Evolutionary conservation across 2,329 filamentous ascomycete species (phyloP).

Genomic region (Hypoxylon sp.): DNA sequence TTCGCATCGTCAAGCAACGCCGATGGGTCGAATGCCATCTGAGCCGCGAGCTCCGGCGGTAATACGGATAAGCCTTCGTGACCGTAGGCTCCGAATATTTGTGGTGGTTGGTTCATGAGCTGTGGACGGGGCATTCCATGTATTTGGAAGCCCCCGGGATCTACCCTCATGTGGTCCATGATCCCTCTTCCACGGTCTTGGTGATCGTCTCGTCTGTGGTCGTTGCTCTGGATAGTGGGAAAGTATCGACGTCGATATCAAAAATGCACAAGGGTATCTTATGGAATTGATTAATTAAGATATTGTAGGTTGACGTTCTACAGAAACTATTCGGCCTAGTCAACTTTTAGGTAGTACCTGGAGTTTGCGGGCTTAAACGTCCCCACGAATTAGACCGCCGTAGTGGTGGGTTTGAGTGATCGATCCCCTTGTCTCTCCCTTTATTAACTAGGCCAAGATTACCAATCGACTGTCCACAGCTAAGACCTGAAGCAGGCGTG

Average conservation of each 20-base stretch:
- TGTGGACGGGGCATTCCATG: slow-evolving; percentile 68
- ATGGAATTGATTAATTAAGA: slow-evolving; percentile 24
- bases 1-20: slow-evolving; percentile 75
- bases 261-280: slow-evolving; percentile 30
- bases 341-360: slow-evolving; percentile 38
- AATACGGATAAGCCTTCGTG: slow-evolving; percentile 72
- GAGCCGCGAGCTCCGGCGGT: slow-evolving; percentile 70
- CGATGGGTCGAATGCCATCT: slow-evolving; percentile 72
- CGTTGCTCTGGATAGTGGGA: slow-evolving; percentile 25
- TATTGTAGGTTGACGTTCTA: slow-evolving; percentile 34
- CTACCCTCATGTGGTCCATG: slow-evolving; percentile 66
- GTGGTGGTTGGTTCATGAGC: slow-evolving; percentile 76
- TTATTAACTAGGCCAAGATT: slow-evolving; percentile 43
- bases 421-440: slow-evolving; percentile 38
- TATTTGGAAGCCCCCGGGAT: slow-evolving; percentile 68
- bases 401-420: slow-evolving; percentile 24
- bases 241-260: slow-evolving; percentile 20
- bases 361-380: slow-evolving; percentile 40
- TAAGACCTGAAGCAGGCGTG: slow-evolving; percentile 34
- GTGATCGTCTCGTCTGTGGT: slow-evolving; percentile 21
- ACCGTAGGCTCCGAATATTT: slow-evolving; percentile 76
- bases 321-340: slow-evolving; percentile 38
- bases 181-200: slow-evolving; percentile 13
- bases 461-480: slow-evolving; percentile 44
- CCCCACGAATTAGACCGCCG: slow-evolving; percentile 20